These are phyloP conservation scores for Mycena sp. DNA, from an alignment of 1,284 basidiomycete genomes.

Conservation along the genomic window DNA sequence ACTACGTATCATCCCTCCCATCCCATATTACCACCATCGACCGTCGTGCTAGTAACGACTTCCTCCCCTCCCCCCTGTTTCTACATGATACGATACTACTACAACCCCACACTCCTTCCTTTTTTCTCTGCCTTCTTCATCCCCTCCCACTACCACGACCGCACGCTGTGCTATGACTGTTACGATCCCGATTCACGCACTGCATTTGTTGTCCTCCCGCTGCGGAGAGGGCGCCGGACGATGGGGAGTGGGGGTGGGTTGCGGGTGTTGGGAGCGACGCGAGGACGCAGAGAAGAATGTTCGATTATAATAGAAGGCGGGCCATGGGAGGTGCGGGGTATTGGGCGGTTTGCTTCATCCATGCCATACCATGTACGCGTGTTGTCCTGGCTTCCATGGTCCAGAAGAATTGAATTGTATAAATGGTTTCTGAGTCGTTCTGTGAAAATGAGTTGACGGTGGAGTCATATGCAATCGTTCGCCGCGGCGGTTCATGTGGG, in stretches of 20 bases:
- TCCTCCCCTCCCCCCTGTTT: neutral
- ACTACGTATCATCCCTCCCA: constrained; percentile 4
- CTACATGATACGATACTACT: neutral
- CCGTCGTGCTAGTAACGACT: neutral
- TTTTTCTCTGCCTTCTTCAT: constrained; percentile 3
- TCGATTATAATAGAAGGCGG: constrained; percentile 3
- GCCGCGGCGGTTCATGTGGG: too few species aligned
- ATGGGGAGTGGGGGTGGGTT: neutral
- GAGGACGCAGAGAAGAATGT: neutral
- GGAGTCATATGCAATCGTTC: too few species aligned
- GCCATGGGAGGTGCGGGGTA: neutral
- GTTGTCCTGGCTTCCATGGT: constrained; percentile 1
- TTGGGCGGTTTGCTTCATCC: constrained; percentile 13
- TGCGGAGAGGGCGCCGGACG: constrained; percentile 19
- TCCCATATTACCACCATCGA: constrained; percentile 4
- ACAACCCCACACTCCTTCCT: constrained; percentile 20
- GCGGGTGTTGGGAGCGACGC: neutral
- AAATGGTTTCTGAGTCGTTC: neutral
- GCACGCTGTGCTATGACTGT: constrained; percentile 4
- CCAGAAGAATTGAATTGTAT: constrained; percentile 2
- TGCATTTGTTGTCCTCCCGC: constrained; percentile 29
- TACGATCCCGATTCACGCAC: constrained; percentile 12
- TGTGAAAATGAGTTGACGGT: too few species aligned
- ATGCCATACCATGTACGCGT: constrained; percentile 7
- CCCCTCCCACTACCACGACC: neutral